Evolutionary conservation across 441 rosid genomes (phyloP), one percentile per base, ranked within the genome.

Genomic region (Erysimum cheiri): DNA sequence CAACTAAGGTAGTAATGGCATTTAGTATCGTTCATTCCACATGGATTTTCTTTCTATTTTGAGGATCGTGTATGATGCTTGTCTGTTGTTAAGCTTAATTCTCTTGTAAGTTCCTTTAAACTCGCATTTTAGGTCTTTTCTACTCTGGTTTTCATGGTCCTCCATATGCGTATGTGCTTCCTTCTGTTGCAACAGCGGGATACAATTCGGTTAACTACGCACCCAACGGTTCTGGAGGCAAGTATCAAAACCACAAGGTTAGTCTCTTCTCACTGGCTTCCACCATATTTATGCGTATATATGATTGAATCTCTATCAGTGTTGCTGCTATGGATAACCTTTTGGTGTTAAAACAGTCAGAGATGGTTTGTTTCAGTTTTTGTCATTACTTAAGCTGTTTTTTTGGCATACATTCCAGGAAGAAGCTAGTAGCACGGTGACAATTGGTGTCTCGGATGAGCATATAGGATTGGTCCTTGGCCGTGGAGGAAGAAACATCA

Each of bases 401-500:
- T 55, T 31, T 63, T 64, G 56, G 35, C 29, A 35, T 80, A 52
- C 75, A 75, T 59, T 80, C 31, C 83, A 96, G 99, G 99, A 91
- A 67, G 98, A 96, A 60, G 84, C 70, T 49, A 80, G 83, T 41
- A 83, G 79, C 78, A 85, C 96, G 2, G 72, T 88, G 83, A 91
- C 96, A 28, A 88, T 93, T 56, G 99, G 97, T 58, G 87, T 93
- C 66, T 81, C 94, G 12, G 98, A 96, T 78, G 99, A 85, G 73
- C 96, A 88, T 81, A 85, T 91, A 26, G 99, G 98, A 24, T 70
- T 93, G 78, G 91, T 96, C 75, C 91, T 93, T 75, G 98, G 99
- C 54, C 98, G 98, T 19, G 96, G 97, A 72, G 99, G 99, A 80
- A 85, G 98, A 83, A 96, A 89, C 74, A 87, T 93, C 67, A 83